phyloP scores from a whole-genome alignment of 106 monocot species.

The Ottelia alismoides region DNA sequence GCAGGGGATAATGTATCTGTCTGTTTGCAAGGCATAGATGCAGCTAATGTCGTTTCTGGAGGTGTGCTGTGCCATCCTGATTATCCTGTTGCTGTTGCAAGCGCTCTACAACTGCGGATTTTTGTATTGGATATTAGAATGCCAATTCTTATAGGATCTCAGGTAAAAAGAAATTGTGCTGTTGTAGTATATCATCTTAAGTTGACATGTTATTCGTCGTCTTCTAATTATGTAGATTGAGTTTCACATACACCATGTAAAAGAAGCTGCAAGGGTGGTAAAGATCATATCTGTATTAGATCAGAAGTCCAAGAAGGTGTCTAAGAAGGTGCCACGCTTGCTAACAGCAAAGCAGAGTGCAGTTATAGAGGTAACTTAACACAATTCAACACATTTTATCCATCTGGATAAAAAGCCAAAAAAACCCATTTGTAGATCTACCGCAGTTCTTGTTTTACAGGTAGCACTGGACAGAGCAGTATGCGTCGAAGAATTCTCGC shows the following conservation, averaged over 20 bases:
- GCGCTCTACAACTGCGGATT: constrained; percentile 54
- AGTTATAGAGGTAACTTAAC: constrained; percentile 42
- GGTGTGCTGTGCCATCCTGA: constrained; percentile 62
- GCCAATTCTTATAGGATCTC: constrained; percentile 56
- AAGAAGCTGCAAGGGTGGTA: constrained; percentile 42
- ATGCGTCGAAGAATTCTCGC: constrained; percentile 69
- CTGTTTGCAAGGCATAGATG: too few relatives aligned
- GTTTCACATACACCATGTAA: constrained; percentile 59
- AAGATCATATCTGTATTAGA: constrained; percentile 50
- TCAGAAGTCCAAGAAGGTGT: constrained; percentile 42
- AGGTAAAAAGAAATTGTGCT: constrained; percentile 25
- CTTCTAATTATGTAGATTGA: too few relatives aligned
- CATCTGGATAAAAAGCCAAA: too few relatives aligned
- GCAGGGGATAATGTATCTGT: constrained; percentile 79
- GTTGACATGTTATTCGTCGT: too few relatives aligned
- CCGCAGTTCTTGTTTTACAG: too few relatives aligned
- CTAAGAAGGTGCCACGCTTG: constrained; percentile 45
- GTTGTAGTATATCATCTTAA: too few relatives aligned
- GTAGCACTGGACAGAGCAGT: constrained; percentile 41
- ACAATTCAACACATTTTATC: too few relatives aligned
- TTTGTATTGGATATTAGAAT: constrained; percentile 44
- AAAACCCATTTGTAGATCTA: too few relatives aligned
- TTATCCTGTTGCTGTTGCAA: constrained; percentile 55
- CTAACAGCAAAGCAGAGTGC: constrained; percentile 61
- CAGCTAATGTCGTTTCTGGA: too few relatives aligned